Base-by-base conservation (phyloP, 2,329 filamentous ascomycete species). In the Arthrinium phaeospermum region DNA sequence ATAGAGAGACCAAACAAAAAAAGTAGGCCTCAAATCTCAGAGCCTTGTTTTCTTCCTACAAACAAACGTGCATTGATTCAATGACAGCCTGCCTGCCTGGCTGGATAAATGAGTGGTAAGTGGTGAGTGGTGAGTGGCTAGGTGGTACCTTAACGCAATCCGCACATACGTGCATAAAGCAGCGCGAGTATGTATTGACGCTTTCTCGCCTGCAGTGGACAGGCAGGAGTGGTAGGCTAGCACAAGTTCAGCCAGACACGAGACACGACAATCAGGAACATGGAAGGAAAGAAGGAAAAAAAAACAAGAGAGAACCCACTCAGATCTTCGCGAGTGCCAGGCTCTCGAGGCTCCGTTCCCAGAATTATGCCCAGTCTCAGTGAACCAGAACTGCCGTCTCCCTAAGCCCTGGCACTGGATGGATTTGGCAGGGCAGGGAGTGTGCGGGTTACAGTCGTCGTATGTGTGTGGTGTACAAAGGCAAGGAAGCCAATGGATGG, bases 221-320 rank as follows among this genome's bases (percentile, higher is more conserved):
- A 61, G 53, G 53, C 30, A 37, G 53, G 27, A 61, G 51, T 27
- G 51, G 30, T 16, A 64, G 57, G 57, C 57, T 64, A 64, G 57
- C 57, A 64, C 57, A 64, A 64, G 34, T 64, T 64, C 57, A 64
- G 57, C 57, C 57, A 64, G 57, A 41, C 57, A 64, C 57, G 57
- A 41, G 57, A 64, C 57, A 64, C 57, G 34, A 64, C 34, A 61
- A 61, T 37, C 53, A 41, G 57, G 34, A 64, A 41, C 53, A 64
- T 64, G 53, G 57, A 64, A 64, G 34, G 57, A 37, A 61, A 37
- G 53, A 61, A 37, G 30, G 53, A 24, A 22, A 64, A 41, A 37
- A 61, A 61, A 64, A 19, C 16, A 64, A 10, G 4, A 61, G 53
- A 57, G 57, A 64, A 64, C 19, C 57, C 57, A 64, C 57, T 14